Evolutionary conservation across 176 grass and related monocot genomes (phyloP), one percentile per base, ranked within the genome.

Genomic region (Ensete glaucum): DNA sequence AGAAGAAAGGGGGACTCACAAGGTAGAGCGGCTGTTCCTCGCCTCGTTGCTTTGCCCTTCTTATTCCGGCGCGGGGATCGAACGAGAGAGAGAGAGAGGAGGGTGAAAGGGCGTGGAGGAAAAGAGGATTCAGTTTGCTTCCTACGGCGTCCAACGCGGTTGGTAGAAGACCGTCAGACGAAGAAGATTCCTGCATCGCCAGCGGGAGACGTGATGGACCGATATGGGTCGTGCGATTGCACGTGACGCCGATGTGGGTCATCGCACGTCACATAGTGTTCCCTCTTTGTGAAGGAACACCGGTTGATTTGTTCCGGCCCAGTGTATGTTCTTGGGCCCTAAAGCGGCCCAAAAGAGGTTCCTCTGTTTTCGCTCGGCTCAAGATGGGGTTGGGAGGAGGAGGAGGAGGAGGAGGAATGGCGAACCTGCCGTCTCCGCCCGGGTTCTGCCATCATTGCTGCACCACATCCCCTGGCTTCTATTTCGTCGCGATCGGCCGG

Each of bases 361-460:
- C 16, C n/a, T 21, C 5, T n/a, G 16, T n/a, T 60, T 9, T 16
- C 3, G 16, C 55, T 14, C 12, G 21, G 13, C 24, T 34, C 23
- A 93, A 70, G 94, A 93, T 54, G 80, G 84, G 24, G 9, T 93
- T 60, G 85, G 77, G 82, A 80, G 79, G 75, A 89, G 89, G 84
- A 85, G 77, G 82, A 80, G 79, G 75, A 89, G 89, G 84, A 85
- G 85, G 82, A 88, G 85, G 43, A 93, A 50, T 78, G 84, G 86
- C 73, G 90, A 98, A 78, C 87, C 82, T 77, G 82, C 90, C 54
- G 94, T 93, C 22, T 98, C 90, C 16, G 76, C 74, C 56, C 94
- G 90, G 8, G 76, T 93, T 62, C 90, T 15, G 79, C 85, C 60
- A 87, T 93, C 88, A 93, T 89, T 75, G 34, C 34, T 43, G 34